Percentiles rank a stretch among this genome's conserved stretches.
Evolutionary conservation across 108 stramenopile genomes (phyloP).

Genomic region (Nitzschia sp.): DNA sequence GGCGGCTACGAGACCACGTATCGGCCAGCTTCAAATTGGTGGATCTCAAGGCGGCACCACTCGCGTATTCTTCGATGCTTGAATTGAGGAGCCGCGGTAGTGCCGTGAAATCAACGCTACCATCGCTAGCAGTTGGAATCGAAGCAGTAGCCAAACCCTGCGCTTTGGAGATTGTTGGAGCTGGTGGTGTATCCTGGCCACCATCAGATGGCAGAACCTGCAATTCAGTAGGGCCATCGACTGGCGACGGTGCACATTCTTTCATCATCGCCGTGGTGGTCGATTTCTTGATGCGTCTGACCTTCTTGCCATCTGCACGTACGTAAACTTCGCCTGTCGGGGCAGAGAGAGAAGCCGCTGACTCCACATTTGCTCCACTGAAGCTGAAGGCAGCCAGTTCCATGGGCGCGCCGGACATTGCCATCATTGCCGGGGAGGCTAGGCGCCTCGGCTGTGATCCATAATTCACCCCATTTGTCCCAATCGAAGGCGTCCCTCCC

Average conservation of each 20-base stretch:
- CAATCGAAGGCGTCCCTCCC: neutral
- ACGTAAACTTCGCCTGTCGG: neutral
- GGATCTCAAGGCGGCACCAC: conserved; percentile 56
- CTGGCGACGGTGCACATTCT: neutral
- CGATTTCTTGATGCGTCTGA: neutral
- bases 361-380: neutral
- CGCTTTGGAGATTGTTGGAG: neutral
- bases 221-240: neutral
- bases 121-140: neutral
- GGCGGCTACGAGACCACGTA: conserved; percentile 53
- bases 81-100: conserved; percentile 70
- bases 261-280: neutral
- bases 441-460: too few species aligned
- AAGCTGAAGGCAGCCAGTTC: neutral
- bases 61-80: conserved; percentile 53
- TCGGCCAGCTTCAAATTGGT: conserved; percentile 64
- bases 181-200: neutral
- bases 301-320: neutral
- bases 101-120: conserved; percentile 54
- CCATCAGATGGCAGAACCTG: neutral
- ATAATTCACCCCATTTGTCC: too few species aligned
- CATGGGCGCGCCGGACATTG: neutral
- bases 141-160: neutral
- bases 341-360: neutral
- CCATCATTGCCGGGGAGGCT: neutral